Evolutionary conservation across 148 eudicot species (phyloP), one percentile per base, ranked within the genome.

Genomic region (Rhododendron molle): DNA sequence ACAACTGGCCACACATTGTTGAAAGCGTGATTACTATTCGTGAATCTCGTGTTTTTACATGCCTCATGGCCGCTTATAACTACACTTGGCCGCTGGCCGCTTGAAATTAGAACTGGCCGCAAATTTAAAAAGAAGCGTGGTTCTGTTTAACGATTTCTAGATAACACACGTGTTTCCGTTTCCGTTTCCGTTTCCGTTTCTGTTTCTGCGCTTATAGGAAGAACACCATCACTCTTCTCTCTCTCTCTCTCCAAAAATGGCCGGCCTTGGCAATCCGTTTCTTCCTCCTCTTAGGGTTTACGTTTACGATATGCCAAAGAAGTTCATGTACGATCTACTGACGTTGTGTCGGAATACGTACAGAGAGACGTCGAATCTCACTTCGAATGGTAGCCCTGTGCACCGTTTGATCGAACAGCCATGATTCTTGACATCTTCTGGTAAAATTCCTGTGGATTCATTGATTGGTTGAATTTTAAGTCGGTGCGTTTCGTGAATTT

Each of bases 241-340:
- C 8, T 43, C 8, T 43, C 26, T 76, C 65, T 1, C 74, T 95
- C 18, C 78, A 88, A 38, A 38, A 38, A 38, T 38, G 43, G 7
- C 1, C 43, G 0, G 0, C 0, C 0, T 5, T 44, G 86, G 83
- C 3, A 83, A 86, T 73, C 32, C 73, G 8, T 60, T 80, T 13
- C 87, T 6, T 40, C 43, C 90, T 67, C 91, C 94, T 26, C 21
- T 95, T 87, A 93, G 93, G 93, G 95, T 97, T 84, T 97, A 95
- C 83, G 98, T 97, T 3, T 97, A 97, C n/a, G 92, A 95, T n/a
- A 97, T 97, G 96, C 98, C 98, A 1, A 38, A 84, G n/a, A 97
- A 95, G 62, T 97, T 94, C 85, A 97, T 98, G 2, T 94, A 90
- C 56, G 96, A 97, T 94, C 81, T 97, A 89, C 91, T 97, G 21